These are phyloP conservation scores for Stygiomarasmius scandens DNA, from an alignment of 1,284 basidiomycete species.

Conservation along the genomic window DNA sequence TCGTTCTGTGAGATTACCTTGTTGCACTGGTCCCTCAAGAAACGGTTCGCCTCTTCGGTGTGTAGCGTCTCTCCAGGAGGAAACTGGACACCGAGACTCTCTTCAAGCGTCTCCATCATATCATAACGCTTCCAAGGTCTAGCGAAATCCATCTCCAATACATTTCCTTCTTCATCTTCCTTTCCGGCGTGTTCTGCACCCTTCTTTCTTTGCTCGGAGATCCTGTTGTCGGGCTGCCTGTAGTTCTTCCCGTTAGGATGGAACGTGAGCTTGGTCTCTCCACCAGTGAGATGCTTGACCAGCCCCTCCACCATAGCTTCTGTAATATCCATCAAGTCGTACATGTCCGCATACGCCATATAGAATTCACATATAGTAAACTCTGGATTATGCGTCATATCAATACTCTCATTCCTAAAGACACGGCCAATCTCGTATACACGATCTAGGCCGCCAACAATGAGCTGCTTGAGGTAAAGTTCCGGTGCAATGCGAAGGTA, in stretches of 20 bases:
- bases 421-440: constrained; percentile 99
- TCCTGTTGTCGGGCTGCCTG: too few species aligned
- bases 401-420: constrained; percentile 98
- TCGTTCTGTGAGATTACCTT: constrained; percentile 59
- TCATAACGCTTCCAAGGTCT: constrained; percentile 99
- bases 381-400: constrained; percentile 97
- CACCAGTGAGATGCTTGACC: constrained; percentile 86
- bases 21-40: constrained; percentile 81
- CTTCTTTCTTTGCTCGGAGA: too few species aligned
- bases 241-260: constrained; percentile 96
- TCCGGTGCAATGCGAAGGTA: constrained; percentile 98
- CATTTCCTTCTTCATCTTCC: constrained; percentile 62
- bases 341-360: constrained; percentile 99
- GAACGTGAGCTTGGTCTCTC: constrained; percentile 82
- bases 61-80: constrained; percentile 92
- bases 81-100: constrained; percentile 92
- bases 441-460: constrained; percentile 96
- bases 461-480: constrained; percentile 96
- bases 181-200: too few species aligned
- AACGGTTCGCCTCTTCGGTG: constrained; percentile 87
- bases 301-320: constrained; percentile 91
- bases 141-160: constrained; percentile 81
- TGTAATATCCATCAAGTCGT: constrained; percentile 98
- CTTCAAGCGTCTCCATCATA: constrained; percentile 96
- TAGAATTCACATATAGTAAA: constrained; percentile 99